Evolutionary conservation across 2,329 filamentous ascomycete genomes (phyloP), one percentile per base, ranked within the genome.

Genomic region (Calonectria fujianensis): DNA sequence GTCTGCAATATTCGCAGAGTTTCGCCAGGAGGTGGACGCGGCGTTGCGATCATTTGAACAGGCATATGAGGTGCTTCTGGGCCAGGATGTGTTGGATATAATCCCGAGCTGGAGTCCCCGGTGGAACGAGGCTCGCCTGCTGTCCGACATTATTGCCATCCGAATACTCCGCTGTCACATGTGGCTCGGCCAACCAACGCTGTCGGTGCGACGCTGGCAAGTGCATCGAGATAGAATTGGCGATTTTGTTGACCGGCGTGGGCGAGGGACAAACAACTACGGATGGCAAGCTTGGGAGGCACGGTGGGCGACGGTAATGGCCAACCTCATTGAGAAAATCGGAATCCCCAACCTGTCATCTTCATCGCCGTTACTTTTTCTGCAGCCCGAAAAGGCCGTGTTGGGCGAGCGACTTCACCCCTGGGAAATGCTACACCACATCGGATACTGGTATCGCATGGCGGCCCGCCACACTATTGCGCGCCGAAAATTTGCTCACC

Each of bases 241-340:
- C 70, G 94, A 95, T 79, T 91, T 98, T 68, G 88, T 98, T 20
- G 95, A 98, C 81, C 91, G 94, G 24, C 92, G 94, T 78, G 96
- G 96, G 5, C 95, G 95, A 79, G 96, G 96, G 0, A 96, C 95
- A 3, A 91, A 92, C 39, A 98, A 95, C 78, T 98, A 98, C 83
- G 95, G 95, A 8, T 98, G 96, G 95, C 91, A 95, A 81, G 96
- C 96, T 2, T 99, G 96, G 96, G 94, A 98, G 85, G 93, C 95
- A 51, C 91, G 94, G 71, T 93, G 92, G 92, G 89, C 91, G 20
- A 87, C 86, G 29, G 85, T 92, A 16, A 93, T 93, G 92, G 91
- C 91, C 2, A 87, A 91, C 57, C 81, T 93, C 75, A 88, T 93
- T 24, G 88, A 91, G 75, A 90, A 88, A 75, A 86, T 88, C 32